Conservation (phyloP, 305 asterid species). For the Solanum hybrid region DNA sequence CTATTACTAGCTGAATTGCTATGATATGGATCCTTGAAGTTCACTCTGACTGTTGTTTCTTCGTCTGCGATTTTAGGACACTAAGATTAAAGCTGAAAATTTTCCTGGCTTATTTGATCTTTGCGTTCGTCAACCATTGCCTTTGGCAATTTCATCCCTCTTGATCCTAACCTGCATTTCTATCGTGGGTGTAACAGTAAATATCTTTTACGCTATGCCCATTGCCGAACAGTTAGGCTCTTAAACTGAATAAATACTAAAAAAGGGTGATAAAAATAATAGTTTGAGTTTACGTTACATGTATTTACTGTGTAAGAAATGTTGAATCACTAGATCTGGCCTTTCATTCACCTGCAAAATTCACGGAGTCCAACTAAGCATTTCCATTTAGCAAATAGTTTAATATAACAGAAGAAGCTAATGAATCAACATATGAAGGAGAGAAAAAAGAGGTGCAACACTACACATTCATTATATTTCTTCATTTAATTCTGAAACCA, state of each 20-base stretch:
- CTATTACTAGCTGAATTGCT: neutral
- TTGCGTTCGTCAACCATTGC: conserved; percentile 36
- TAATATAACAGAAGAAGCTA: neutral
- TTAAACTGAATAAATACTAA: neutral
- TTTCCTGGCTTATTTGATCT: neutral
- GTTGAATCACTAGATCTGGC: neutral
- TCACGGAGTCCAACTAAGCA: conserved; percentile 3
- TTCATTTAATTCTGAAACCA: neutral
- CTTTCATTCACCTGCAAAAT: neutral
- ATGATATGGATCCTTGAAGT: neutral
- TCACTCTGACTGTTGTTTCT: neutral
- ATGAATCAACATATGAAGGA: neutral
- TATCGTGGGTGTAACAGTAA: neutral
- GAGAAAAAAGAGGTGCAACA: neutral
- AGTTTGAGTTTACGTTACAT: neutral
- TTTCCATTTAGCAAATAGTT: neutral
- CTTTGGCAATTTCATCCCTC: conserved; percentile 8
- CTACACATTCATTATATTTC: neutral
- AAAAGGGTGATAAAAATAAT: neutral
- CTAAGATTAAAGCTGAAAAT: conserved; percentile 8
- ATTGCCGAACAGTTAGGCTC: neutral
- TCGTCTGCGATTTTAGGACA: conserved; percentile 23
- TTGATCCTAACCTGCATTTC: neutral
- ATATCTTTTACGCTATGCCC: neutral
- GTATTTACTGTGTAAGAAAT: neutral